These are phyloP conservation scores for Solanum gandarillasii DNA, from an alignment of 257 asterid genomes.

Conservation along the genomic window DNA sequence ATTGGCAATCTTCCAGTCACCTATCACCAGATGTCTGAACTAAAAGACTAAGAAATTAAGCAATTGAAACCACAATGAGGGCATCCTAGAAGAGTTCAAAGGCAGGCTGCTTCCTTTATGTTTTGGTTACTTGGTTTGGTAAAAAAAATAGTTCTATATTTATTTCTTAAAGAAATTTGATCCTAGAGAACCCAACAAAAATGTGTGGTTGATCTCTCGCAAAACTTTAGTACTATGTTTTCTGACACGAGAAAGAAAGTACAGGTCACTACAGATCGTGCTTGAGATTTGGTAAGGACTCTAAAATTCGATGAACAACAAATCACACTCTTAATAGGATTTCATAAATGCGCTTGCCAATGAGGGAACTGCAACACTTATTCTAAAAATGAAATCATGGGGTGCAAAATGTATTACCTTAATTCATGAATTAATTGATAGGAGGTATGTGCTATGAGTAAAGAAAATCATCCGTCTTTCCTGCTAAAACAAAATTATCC, in stretches of 20 bases:
- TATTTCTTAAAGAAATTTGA: background rate
- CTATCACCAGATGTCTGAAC: background rate
- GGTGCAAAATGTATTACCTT: slow-evolving; percentile 10
- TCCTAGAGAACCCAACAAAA: background rate
- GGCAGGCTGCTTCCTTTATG: no score
- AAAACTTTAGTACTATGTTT: background rate
- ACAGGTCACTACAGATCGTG: background rate
- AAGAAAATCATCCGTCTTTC: slow-evolving; percentile 45
- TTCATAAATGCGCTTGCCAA: background rate
- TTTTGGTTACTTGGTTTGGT: no score
- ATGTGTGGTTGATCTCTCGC: background rate
- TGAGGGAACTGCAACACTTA: background rate
- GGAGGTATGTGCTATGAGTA: background rate
- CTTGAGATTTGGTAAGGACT: background rate
- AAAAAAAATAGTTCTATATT: no score
- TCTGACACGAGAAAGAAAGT: background rate
- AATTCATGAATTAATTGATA: background rate
- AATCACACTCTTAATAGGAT: background rate
- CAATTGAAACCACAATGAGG: background rate
- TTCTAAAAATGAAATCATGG: background rate
- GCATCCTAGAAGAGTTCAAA: background rate
- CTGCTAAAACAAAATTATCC: slow-evolving; percentile 15
- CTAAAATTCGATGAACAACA: background rate
- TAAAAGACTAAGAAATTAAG: background rate
- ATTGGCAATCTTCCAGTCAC: background rate